Evolutionary conservation across 2,329 filamentous ascomycete genomes (phyloP).

Genomic region (Ambrosiella beaveri): DNA sequence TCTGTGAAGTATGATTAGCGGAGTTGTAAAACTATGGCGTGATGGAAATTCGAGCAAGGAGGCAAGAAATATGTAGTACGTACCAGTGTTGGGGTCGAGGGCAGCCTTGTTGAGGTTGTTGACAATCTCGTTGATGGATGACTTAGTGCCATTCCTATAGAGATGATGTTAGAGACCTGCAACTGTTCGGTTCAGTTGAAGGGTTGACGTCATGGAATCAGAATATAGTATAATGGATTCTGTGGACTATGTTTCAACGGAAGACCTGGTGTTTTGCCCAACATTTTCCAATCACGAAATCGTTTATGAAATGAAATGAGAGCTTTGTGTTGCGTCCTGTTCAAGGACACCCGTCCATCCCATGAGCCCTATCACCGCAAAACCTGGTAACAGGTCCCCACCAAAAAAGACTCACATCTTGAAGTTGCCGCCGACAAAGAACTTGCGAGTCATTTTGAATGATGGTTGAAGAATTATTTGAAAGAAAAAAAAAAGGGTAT

Average conservation of each 20-base stretch:
- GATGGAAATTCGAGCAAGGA: not conserved
- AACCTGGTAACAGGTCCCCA: not conserved
- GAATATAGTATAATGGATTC: too few species aligned
- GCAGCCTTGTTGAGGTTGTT: constrained; percentile 72
- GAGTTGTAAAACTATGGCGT: not conserved
- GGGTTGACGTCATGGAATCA: too few species aligned
- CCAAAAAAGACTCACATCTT: constrained; percentile 58
- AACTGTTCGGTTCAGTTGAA: not conserved
- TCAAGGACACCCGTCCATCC: too few species aligned
- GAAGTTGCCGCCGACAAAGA: constrained; percentile 98
- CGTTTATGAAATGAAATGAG: too few species aligned
- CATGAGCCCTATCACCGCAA: not conserved
- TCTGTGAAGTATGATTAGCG: constrained; percentile 34
- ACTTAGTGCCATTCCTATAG: constrained; percentile 79
- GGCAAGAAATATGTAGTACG: not conserved
- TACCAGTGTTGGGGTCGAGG: constrained; percentile 38
- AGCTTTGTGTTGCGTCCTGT: too few species aligned
- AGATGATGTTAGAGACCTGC: not conserved
- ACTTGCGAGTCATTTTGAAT: constrained; percentile 76
- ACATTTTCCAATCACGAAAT: too few species aligned
- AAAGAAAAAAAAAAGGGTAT: constrained; percentile 6
- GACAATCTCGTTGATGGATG: constrained; percentile 83
- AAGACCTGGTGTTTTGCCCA: too few species aligned
- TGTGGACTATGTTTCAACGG: too few species aligned
- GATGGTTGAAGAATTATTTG: constrained; percentile 17